These are phyloP conservation scores for Wickerhamomyces bovis DNA, from an alignment of 805 yeast genomes.

Conservation along the genomic window DNA sequence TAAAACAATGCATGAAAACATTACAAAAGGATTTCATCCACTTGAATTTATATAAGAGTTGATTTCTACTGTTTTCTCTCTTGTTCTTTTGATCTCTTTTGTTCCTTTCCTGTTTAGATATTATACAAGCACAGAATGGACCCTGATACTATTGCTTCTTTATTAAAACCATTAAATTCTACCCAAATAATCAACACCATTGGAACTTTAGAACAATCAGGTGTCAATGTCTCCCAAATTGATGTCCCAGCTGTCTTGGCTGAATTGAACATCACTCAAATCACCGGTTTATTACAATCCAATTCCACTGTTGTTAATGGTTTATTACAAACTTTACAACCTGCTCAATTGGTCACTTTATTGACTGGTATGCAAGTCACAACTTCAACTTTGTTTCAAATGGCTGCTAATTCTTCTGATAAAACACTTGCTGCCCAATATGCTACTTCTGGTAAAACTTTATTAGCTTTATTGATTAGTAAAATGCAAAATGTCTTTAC, in stretches of 20 bases:
- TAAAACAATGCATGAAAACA: too few relatives aligned
- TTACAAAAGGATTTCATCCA: too few relatives aligned
- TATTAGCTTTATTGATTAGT: constrained; percentile 12
- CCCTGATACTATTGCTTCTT: constrained; percentile 13
- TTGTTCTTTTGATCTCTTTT: too few relatives aligned
- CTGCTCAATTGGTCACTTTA: constrained; percentile 17
- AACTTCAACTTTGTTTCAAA: constrained; percentile 16
- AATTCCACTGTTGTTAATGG: constrained; percentile 16
- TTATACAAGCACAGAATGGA: constrained; percentile 8
- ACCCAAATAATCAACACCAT: constrained; percentile 19
- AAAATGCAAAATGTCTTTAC: constrained; percentile 18
- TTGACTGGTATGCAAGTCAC: constrained; percentile 16
- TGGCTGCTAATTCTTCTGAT: constrained; percentile 11
- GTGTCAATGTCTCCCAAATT: constrained; percentile 59
- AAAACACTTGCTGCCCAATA: constrained; percentile 3
- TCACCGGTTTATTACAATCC: constrained; percentile 19
- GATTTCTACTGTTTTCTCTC: too few relatives aligned
- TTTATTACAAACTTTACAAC: constrained; percentile 14
- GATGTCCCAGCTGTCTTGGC: constrained; percentile 53
- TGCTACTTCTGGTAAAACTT: constrained; percentile 9
- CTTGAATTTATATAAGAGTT: too few relatives aligned
- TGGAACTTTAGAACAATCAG: constrained; percentile 10
- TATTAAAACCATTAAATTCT: constrained; percentile 20
- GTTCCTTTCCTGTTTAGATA: not conserved
- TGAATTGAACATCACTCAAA: constrained; percentile 19